A percentile compares a stretch with the other conserved stretches of the same genome.
Evolutionary conservation across 108 stramenopile species (phyloP).

Genomic region (Asterionellopsis glacialis): DNA sequence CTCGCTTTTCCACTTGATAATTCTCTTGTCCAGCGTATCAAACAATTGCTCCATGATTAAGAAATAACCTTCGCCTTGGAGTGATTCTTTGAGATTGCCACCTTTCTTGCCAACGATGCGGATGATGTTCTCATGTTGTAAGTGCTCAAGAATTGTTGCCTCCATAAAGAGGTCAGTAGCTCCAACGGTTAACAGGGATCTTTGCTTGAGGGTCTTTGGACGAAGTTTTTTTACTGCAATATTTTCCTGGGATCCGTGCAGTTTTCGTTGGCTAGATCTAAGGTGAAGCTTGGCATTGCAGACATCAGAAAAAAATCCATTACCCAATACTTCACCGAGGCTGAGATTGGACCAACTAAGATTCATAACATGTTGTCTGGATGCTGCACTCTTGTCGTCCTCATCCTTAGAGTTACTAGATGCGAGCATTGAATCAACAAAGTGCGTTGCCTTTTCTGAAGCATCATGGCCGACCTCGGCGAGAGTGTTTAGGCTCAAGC

Average conservation of each 20-base stretch:
- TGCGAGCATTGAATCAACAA: too few species aligned
- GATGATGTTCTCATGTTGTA: slow-evolving; percentile 25
- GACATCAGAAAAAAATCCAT: slow-evolving; percentile 6
- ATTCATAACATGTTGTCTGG: too few species aligned
- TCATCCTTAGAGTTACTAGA: too few species aligned
- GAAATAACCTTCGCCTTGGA: slow-evolving; percentile 14
- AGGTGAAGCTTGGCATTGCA: not conserved
- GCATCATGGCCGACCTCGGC: too few species aligned
- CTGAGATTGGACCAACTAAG: not conserved
- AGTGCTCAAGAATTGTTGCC: slow-evolving; percentile 15
- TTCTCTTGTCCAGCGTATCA: slow-evolving; percentile 17
- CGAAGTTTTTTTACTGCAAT: not conserved
- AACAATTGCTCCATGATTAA: slow-evolving; percentile 6
- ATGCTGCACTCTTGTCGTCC: too few species aligned
- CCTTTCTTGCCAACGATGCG: slow-evolving; percentile 7
- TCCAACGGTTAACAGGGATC: not conserved
- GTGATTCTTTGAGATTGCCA: slow-evolving; percentile 4
- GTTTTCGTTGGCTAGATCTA: not conserved
- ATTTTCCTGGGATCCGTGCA: not conserved
- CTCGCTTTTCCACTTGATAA: slow-evolving; percentile 2
- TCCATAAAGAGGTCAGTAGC: slow-evolving; percentile 20
- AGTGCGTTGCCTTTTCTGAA: too few species aligned
- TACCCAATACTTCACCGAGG: slow-evolving; percentile 1
- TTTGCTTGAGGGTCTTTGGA: too few species aligned
- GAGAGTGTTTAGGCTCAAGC: too few species aligned